Evolutionary conservation across 2,329 filamentous ascomycete genomes (phyloP).

Genomic region (Chrysoporthe austroafricana): DNA sequence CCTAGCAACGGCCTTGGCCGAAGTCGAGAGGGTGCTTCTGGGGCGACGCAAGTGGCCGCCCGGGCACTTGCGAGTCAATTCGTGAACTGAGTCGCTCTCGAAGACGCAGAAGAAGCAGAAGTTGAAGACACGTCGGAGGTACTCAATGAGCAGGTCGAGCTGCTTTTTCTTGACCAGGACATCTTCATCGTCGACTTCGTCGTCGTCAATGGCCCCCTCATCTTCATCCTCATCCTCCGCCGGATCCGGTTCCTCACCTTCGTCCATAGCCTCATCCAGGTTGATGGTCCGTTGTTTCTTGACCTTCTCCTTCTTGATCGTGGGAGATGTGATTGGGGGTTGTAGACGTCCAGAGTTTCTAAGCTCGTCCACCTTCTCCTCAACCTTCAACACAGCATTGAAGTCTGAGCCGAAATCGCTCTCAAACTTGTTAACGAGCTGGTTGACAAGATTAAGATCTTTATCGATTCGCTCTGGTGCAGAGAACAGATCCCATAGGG

Average conservation of each 20-base stretch:
- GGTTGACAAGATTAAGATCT: constrained; percentile 81
- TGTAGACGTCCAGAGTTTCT: constrained; percentile 77
- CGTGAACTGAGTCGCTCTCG: constrained; percentile 95
- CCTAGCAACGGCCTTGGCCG: constrained; percentile 81
- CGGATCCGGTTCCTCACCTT: constrained; percentile 66
- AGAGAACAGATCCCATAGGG: constrained; percentile 95
- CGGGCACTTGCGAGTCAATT: constrained; percentile 92
- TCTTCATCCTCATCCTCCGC: constrained; percentile 81
- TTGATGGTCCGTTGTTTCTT: constrained; percentile 64
- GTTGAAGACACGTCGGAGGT: constrained; percentile 93
- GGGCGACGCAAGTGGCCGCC: constrained; percentile 96
- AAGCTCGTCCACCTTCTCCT: constrained; percentile 83
- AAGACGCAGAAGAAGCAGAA: constrained; percentile 99
- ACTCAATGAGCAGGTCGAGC: constrained; percentile 93
- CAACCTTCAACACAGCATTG: constrained; percentile 79
- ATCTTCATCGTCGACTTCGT: constrained; percentile 89
- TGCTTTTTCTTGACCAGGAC: constrained; percentile 94
- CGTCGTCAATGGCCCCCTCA: constrained; percentile 77
- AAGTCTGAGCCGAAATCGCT: constrained; percentile 77
- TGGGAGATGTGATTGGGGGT: constrained; percentile 58
- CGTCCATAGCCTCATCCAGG: constrained; percentile 65
- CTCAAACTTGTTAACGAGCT: constrained; percentile 84
- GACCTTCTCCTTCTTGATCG: constrained; percentile 56
- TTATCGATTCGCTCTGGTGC: constrained; percentile 91
- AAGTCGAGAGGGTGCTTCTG: constrained; percentile 78